Evolutionary conservation across 768 basidiomycete species (phyloP).

Genomic region (Hygrophoropsis aurantiaca): DNA sequence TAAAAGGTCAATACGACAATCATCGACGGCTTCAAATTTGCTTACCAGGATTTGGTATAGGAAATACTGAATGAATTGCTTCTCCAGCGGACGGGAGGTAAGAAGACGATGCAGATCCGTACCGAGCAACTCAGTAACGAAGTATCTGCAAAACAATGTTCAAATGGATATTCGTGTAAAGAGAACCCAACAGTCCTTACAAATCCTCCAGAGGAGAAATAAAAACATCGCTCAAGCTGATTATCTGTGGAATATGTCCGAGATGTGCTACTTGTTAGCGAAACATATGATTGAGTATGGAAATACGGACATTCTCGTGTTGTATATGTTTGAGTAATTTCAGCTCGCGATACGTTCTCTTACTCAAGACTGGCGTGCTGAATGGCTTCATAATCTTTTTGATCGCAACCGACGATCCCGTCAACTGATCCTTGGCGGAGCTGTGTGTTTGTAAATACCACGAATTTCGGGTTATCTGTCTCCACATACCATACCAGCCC

Average conservation of each 20-base stretch:
- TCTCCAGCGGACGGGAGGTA: constrained; percentile 95
- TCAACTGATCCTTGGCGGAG: constrained; percentile 94
- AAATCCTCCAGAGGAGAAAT: constrained; percentile 99
- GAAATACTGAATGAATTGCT: constrained; percentile 99
- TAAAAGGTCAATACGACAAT: constrained; percentile 1
- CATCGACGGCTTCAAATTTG: too few relatives aligned
- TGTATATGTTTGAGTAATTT: constrained; percentile 98
- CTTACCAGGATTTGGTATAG: constrained; percentile 95
- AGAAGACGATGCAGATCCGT: constrained; percentile 97
- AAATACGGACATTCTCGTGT: constrained; percentile 84
- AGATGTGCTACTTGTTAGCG: too few relatives aligned
- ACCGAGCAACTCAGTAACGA: constrained; percentile 96
- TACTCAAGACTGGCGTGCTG: constrained; percentile 96
- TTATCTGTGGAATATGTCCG: constrained; percentile 64
- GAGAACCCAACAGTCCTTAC: constrained; percentile 44
- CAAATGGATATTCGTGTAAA: constrained; percentile 2
- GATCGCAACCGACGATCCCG: constrained; percentile 91
- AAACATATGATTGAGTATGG: constrained; percentile 1
- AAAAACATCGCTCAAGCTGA: constrained; percentile 98
- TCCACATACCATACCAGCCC: constrained; percentile 89
- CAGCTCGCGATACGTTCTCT: constrained; percentile 96
- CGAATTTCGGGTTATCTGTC: background rate
- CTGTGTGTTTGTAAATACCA: constrained; percentile 39
- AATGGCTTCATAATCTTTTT: constrained; percentile 99
- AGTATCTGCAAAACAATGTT: constrained; percentile 64